Evolutionary conservation across 169 alveolate genomes (phyloP), one percentile per base, ranked within the genome.

Genomic region (Toxoplasma gondii): DNA sequence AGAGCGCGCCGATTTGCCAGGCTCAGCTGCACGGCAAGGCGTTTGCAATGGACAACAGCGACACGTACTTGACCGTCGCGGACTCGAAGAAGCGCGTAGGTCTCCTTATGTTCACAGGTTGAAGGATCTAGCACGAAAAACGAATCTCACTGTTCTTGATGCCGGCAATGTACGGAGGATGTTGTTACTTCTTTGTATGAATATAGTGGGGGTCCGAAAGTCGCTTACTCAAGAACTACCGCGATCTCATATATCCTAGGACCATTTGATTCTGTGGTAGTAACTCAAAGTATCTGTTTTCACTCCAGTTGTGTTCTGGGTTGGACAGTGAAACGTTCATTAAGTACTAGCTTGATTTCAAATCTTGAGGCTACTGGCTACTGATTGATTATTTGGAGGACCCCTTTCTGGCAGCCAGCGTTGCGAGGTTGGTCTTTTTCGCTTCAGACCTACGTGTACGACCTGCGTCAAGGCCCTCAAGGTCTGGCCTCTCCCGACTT

Each of bases 51-150:
- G 96, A 93, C 70, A 27, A 82, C 87, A 82, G 80, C 45, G 96
- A 88, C 67, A 86, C 88, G 34, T 81, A 88, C 27, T 83, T 93
- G 31, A 92, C 88, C 43, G 96, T 88, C 38, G 81, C 93, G 22
- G 96, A 93, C 54, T 93, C 96, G 43, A 93, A 82, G 94, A 93
- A 93, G 78, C 91, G 96, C 64, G 96, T 93, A 74, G 49, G 92
- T 34, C 81, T 17, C 86, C 22, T n/a, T n/a, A n/a, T n/a, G n/a
- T n/a, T n/a, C n/a, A n/a, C n/a, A n/a, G n/a, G n/a, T n/a, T n/a
- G 70, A 34, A 4, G 64, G 22, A 88, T 1, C 84, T 9, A 34
- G 58, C 24, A 49, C 19, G 78, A 29, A 69, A 34, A 87, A 7
- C n/a, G n/a, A n/a, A n/a, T n/a, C n/a, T n/a, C n/a, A n/a, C n/a